phyloP scores from a whole-genome alignment of 1,284 basidiomycete species.

The Cryptococcus neoformans region DNA sequence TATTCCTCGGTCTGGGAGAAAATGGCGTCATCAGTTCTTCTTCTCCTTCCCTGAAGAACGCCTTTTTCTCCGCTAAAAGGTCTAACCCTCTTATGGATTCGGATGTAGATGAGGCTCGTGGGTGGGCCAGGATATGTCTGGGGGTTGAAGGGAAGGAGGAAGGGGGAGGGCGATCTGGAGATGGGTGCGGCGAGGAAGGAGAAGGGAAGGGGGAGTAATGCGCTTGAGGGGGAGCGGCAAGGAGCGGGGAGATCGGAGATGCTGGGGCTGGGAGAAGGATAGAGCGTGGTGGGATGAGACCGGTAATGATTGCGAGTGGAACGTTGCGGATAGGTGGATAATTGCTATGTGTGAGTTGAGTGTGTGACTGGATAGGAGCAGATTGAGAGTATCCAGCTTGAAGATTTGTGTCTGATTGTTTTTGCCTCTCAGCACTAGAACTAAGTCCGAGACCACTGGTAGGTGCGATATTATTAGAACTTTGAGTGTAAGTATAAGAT shows the following conservation, averaged over 20 bases:
- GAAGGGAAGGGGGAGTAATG: conserved; percentile 16
- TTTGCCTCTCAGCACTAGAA: background rate
- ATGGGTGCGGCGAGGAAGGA: conserved; percentile 6
- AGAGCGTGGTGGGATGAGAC: conserved; percentile 10
- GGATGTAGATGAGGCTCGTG: conserved; percentile 6
- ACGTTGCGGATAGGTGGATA: conserved; percentile 1
- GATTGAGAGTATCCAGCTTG: background rate
- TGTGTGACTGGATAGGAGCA: background rate
- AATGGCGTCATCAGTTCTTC: conserved; percentile 38
- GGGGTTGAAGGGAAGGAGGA: conserved; percentile 20
- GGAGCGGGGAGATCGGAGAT: conserved; percentile 32
- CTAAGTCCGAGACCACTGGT: background rate
- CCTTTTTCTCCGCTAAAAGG: conserved; percentile 37
- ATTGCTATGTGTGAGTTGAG: background rate
- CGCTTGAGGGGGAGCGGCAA: conserved; percentile 36
- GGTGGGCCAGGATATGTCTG: conserved; percentile 10
- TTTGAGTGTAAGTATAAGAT: background rate
- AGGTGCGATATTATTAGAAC: background rate
- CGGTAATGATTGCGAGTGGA: conserved; percentile 3
- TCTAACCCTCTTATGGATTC: conserved; percentile 35
- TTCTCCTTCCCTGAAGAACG: conserved; percentile 41
- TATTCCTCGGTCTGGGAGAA: conserved; percentile 7
- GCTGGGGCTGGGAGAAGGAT: conserved; percentile 23
- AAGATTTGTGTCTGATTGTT: background rate
- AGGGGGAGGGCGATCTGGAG: conserved; percentile 15